Base-by-base conservation (phyloP, 73 alveolate species). In the Stentor roeselii region DNA sequence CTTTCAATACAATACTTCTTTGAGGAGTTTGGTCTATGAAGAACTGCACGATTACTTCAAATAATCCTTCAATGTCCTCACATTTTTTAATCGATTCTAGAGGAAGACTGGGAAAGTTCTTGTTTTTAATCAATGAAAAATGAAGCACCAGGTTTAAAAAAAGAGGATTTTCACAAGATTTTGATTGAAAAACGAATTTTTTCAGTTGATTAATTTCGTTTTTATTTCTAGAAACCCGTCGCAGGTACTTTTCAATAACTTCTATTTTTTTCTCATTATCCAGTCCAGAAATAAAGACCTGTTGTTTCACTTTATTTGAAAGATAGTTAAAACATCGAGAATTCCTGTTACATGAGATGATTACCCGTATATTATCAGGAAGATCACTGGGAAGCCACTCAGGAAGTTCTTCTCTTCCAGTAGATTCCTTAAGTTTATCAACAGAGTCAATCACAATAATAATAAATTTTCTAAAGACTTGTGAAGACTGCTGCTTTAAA, bases 371-470 rank as follows among this genome's bases (percentile, higher is more conserved):
- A 35, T 59, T 75, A 59, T 78, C 84, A 0, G 94, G 94, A 40
- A 86, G 75, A 31, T 87, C 80, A 84, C 90, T 60, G 1, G 94
- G 94, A 3, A 89, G 82, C 94, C 94, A 89, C 58, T 89, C 92
- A 39, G 94, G 92, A 3, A 88, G 82, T 40, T 89, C 94, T 67
- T 89, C 91, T 3, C 76, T 75, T 6, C 82, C 60, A 31, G 60
- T 86, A n/a, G 42, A 67, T 31, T 88, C 94, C n/a, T 40, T 76
- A 75, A 86, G 83, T 32, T 78, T 86, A 59, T 89, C 94, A 67
- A 86, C 39, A 3, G 92, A 89, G 74, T 89, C 94, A n/a, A 89
- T 40, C 32, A 89, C 86, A 4, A 89, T 3, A 30, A 89, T 67
- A 34, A 89, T 78, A 58, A 60, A 75, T 35, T 83, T 80, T 11